Evolutionary conservation across 768 basidiomycete genomes (phyloP).

Genomic region (Boletus tomentosulus): DNA sequence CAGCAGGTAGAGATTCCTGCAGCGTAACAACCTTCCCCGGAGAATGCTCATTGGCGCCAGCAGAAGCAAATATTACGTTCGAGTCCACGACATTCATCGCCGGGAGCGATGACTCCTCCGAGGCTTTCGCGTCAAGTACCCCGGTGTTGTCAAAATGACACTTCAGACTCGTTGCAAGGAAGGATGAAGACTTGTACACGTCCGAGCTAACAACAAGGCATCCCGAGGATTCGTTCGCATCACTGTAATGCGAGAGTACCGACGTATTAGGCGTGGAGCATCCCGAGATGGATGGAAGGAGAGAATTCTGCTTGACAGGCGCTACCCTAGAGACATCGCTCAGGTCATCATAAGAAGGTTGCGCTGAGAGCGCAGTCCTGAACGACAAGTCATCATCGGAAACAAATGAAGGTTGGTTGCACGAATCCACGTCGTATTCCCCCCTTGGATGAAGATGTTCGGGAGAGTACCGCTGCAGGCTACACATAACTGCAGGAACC

Average conservation of each 20-base stretch:
- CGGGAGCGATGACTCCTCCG: neutral
- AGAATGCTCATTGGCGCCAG: neutral
- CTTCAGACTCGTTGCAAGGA: neutral
- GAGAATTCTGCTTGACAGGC: conserved; percentile 13
- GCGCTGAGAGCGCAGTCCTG: conserved; percentile 23
- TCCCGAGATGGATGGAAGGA: conserved; percentile 16
- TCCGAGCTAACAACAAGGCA: neutral
- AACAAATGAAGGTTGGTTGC: conserved; percentile 12
- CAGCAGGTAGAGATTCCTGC: neutral
- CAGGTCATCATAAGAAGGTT: conserved; percentile 18
- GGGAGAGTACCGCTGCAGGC: neutral
- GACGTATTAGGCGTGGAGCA: conserved; percentile 25
- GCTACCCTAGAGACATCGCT: conserved; percentile 17
- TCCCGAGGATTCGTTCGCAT: conserved; percentile 3
- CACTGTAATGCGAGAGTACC: conserved; percentile 16
- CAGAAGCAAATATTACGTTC: neutral
- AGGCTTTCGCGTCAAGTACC: neutral
- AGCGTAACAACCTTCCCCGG: neutral
- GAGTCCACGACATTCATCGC: neutral
- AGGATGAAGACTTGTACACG: neutral
- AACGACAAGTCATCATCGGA: conserved; percentile 22
- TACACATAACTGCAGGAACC: neutral
- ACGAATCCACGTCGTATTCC: conserved; percentile 9
- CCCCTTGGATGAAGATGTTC: conserved; percentile 7
- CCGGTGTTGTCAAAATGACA: neutral